Percentiles rank a stretch among this genome's conserved stretches.
Evolutionary conservation across 257 asterid species (phyloP).

Genomic region (Solanum sitiens): DNA sequence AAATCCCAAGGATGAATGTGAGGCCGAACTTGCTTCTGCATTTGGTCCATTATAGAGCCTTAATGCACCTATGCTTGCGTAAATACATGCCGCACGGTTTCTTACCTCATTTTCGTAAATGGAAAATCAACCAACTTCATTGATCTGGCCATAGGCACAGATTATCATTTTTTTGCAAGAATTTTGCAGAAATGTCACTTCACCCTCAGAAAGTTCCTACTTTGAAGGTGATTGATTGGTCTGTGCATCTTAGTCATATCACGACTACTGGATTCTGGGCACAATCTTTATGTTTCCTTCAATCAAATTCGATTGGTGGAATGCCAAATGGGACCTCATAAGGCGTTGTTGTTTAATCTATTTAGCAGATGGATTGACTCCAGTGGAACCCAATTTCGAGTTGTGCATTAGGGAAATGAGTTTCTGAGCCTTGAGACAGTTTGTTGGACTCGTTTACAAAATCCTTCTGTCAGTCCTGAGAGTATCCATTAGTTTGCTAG

Average conservation of each 20-base stretch:
- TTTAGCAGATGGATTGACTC: not conserved
- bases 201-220: not conserved
- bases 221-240: not conserved
- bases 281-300: not conserved
- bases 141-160: not conserved
- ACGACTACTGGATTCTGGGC: not conserved
- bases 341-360: not conserved
- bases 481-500: constrained; percentile 6
- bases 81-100: not conserved
- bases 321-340: not conserved
- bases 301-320: not conserved
- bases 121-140: not conserved
- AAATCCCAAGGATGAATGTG: constrained; percentile 11
- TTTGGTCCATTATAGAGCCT: constrained; percentile 6
- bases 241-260: not conserved
- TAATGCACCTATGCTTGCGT: not conserved
- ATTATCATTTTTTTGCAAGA: not conserved
- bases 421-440: constrained; percentile 53
- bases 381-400: not conserved
- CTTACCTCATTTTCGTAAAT: not conserved
- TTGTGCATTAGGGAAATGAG: constrained; percentile 17
- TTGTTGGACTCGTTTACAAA: constrained; percentile 46
- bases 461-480: constrained; percentile 19
- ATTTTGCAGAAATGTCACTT: not conserved
- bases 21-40: constrained; percentile 10